phyloP scores from a whole-genome alignment of 1,284 basidiomycete genomes.

The Clitocybe nebularis region DNA sequence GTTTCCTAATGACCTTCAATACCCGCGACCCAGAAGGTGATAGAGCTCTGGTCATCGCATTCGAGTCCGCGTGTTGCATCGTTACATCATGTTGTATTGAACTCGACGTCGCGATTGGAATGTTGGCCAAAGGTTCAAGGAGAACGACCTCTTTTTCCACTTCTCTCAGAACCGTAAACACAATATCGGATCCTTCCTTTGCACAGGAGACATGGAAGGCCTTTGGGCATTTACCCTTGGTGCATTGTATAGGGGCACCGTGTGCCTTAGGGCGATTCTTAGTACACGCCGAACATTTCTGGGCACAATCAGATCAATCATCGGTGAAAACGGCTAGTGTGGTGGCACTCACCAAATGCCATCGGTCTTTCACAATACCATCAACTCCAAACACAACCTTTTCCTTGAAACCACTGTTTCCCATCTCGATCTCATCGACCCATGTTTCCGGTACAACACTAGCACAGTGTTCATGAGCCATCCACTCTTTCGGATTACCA shows the following conservation, averaged over 20 bases:
- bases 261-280: slow-evolving; percentile 65
- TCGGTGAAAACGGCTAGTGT: not conserved
- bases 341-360: slow-evolving; percentile 71
- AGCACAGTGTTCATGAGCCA: slow-evolving; percentile 77
- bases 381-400: slow-evolving; percentile 77
- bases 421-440: slow-evolving; percentile 63
- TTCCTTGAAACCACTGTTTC: slow-evolving; percentile 36
- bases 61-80: slow-evolving; percentile 8
- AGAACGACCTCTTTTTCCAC: slow-evolving; percentile 77
- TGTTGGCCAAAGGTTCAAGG: slow-evolving; percentile 31
- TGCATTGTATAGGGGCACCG: slow-evolving; percentile 92
- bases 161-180: slow-evolving; percentile 60
- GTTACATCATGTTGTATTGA: slow-evolving; percentile 25
- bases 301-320: slow-evolving; percentile 10
- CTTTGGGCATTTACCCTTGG: slow-evolving; percentile 88
- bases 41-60: slow-evolving; percentile 8
- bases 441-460: slow-evolving; percentile 82
- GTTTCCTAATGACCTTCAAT: slow-evolving; percentile 64
- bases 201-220: slow-evolving; percentile 96
- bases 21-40: slow-evolving; percentile 34
- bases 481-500: slow-evolving; percentile 46
- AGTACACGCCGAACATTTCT: slow-evolving; percentile 88
- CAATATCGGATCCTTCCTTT: slow-evolving; percentile 48
- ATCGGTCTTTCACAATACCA: slow-evolving; percentile 82
- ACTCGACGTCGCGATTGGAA: slow-evolving; percentile 11